These are phyloP conservation scores for Wickerhamomyces chaumierensis DNA, from an alignment of 805 yeast species.

Conservation along the genomic window DNA sequence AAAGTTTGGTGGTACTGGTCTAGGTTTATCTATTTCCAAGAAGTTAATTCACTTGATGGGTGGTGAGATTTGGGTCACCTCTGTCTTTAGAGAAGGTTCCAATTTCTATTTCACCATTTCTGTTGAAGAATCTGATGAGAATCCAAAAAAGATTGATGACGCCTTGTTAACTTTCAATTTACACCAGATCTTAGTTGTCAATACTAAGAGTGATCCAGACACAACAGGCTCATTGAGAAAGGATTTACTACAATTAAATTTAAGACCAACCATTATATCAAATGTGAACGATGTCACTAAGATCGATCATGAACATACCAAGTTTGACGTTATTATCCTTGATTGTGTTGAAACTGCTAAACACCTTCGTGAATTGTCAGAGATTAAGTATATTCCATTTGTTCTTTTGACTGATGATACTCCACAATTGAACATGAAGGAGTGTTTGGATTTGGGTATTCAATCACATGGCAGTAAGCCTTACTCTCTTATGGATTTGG, in stretches of 20 bases:
- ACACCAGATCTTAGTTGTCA: conserved; percentile 61
- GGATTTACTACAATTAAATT: conserved; percentile 41
- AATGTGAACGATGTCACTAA: conserved; percentile 44
- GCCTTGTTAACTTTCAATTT: conserved; percentile 59
- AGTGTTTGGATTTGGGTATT: conserved; percentile 77
- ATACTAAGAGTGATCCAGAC: conserved; percentile 45
- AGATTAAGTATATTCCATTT: conserved; percentile 76
- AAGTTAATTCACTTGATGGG: conserved; percentile 86
- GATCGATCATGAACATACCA: conserved; percentile 32
- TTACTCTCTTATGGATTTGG: conserved; percentile 70
- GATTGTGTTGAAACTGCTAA: conserved; percentile 71
- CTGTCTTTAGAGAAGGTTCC: conserved; percentile 71
- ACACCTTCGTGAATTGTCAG: conserved; percentile 55
- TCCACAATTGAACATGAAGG: conserved; percentile 68
- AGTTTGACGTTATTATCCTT: conserved; percentile 72
- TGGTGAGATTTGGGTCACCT: conserved; percentile 86
- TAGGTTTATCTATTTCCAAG: conserved; percentile 80
- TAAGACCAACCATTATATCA: conserved; percentile 50
- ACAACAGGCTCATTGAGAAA: conserved; percentile 40
- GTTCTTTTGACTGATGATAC: conserved; percentile 67
- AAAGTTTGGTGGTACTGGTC: conserved; percentile 88
- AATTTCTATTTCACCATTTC: conserved; percentile 73
- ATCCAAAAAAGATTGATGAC: conserved; percentile 54
- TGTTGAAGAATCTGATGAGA: conserved; percentile 57
- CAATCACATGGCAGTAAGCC: conserved; percentile 86